Base-by-base conservation (phyloP, 1,284 basidiomycete species). In the Puccinia brachypodii region DNA sequence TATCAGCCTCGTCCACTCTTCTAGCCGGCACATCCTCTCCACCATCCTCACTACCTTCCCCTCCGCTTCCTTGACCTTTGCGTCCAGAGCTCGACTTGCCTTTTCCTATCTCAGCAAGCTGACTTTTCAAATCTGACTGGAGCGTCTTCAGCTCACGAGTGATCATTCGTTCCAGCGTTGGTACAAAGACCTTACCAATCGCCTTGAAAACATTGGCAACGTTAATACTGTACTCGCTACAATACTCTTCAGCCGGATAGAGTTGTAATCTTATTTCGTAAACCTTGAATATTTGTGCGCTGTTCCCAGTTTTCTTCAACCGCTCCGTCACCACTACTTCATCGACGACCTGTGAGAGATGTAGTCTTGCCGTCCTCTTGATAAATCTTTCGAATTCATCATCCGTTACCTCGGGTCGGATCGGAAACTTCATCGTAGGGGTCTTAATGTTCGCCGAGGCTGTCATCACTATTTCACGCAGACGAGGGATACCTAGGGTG, bases 391-490 rank as follows among this genome's bases (percentile, higher is more conserved):
- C 90, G 78, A 94, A 88, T 83, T 92, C 90, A 56, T 89, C 87
- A 69, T 89, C 88, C 53, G 90, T 85, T 47, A 90, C 88, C 40
- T 88, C 90, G 73, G 87, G 85, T 44, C 90, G 89, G 68, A 96
- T 89, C 38, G 91, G 91, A 87, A 99, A 92, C 60, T 90, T 92
- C 97, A 99, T 99, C n/a, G 96, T 98, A 16, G 97, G 97, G 2
- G 96, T 99, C 87, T 96, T 96, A 82, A 96, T 97, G 85, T 96
- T 94, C 84, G 92, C 91, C 6, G 97, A 96, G 7, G 97, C 97
- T 0, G 97, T 98, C 96, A 99, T 98, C 85, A 99, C 94, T 85
- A 99, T 98, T 88, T 99, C 97, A 87, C 96, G 92, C 33, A 99
- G 89, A 87, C 97, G 96, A 69, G 97, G 97, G 84, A 99, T 99